Evolutionary conservation across 2,329 filamentous ascomycete genomes (phyloP).

Genomic region (Hyphodiscus sp.): DNA sequence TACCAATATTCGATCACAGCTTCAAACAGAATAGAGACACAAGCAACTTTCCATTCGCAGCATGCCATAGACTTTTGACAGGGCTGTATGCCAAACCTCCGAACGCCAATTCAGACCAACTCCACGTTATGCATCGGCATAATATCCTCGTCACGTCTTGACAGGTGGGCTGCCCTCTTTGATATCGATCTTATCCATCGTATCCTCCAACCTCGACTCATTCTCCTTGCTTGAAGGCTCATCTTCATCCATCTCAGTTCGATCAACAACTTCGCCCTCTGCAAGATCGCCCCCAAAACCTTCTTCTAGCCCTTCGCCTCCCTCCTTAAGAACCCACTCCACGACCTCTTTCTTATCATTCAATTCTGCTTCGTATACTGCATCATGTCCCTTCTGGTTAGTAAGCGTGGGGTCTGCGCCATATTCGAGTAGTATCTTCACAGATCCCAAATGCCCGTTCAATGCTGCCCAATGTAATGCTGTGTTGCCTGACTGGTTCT

Average conservation of each 20-base stretch:
- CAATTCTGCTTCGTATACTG: slow-evolving; percentile 67
- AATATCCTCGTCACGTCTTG: background rate
- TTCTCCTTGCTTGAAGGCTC: background rate
- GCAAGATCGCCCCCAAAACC: slow-evolving; percentile 23
- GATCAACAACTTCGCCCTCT: slow-evolving; percentile 13
- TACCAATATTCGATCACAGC: too few relatives aligned
- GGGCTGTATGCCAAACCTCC: background rate
- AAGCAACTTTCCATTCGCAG: background rate
- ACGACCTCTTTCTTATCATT: slow-evolving; percentile 61
- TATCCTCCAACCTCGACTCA: slow-evolving; percentile 6
- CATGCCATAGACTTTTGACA: background rate
- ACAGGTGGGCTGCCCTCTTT: background rate
- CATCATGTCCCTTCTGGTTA: slow-evolving; percentile 80
- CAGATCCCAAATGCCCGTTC: slow-evolving; percentile 76
- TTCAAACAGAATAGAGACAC: too few relatives aligned
- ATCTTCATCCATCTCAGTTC: slow-evolving; percentile 9
- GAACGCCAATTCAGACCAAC: background rate
- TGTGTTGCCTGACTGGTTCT: slow-evolving; percentile 83
- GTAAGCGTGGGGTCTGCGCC: slow-evolving; percentile 72
- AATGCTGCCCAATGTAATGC: slow-evolving; percentile 90
- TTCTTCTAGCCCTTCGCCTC: slow-evolving; percentile 33
- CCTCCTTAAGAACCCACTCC: slow-evolving; percentile 40
- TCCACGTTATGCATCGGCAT: background rate
- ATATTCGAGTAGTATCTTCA: slow-evolving; percentile 68
- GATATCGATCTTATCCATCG: slow-evolving; percentile 6